phyloP scores from a whole-genome alignment of 768 basidiomycete genomes.

The Phylloporus arenicola region DNA sequence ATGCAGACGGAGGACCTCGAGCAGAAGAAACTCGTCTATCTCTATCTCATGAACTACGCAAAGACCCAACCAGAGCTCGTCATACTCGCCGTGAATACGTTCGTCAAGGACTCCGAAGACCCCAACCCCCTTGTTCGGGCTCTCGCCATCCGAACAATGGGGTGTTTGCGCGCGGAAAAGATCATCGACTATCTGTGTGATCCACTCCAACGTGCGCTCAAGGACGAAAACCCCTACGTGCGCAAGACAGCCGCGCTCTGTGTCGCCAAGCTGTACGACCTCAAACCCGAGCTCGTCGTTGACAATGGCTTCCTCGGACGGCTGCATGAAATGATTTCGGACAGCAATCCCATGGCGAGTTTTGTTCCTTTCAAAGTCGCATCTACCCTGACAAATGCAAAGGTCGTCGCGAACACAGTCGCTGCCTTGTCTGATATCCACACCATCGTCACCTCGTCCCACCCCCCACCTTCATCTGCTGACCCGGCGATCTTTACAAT shows the following conservation, averaged over 20 bases:
- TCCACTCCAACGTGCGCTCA: constrained; percentile 85
- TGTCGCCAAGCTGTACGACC: constrained; percentile 95
- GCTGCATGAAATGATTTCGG: constrained; percentile 87
- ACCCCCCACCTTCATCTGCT: constrained; percentile 47
- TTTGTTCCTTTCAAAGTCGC: background rate
- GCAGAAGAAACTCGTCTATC: constrained; percentile 99
- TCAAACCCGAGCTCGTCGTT: constrained; percentile 91
- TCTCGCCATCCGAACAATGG: constrained; percentile 97
- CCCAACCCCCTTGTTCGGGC: constrained; percentile 95
- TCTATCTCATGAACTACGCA: constrained; percentile 99
- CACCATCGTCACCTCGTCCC: constrained; percentile 50
- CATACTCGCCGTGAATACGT: constrained; percentile 97
- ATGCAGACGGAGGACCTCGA: constrained; percentile 99
- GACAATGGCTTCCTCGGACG: constrained; percentile 92
- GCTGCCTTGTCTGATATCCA: constrained; percentile 93
- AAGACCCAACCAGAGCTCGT: constrained; percentile 98
- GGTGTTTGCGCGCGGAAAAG: constrained; percentile 93
- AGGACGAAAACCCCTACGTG: constrained; percentile 97
- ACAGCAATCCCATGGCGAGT: constrained; percentile 93
- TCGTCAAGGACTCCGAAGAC: constrained; percentile 96
- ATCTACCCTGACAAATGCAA: background rate
- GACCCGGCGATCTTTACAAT: constrained; percentile 74
- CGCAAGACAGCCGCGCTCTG: constrained; percentile 96
- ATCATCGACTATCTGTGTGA: constrained; percentile 99
- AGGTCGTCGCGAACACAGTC: constrained; percentile 98